Evolutionary conservation across 805 yeast genomes (phyloP).

Genomic region (Kazachstania kunashirensis): DNA sequence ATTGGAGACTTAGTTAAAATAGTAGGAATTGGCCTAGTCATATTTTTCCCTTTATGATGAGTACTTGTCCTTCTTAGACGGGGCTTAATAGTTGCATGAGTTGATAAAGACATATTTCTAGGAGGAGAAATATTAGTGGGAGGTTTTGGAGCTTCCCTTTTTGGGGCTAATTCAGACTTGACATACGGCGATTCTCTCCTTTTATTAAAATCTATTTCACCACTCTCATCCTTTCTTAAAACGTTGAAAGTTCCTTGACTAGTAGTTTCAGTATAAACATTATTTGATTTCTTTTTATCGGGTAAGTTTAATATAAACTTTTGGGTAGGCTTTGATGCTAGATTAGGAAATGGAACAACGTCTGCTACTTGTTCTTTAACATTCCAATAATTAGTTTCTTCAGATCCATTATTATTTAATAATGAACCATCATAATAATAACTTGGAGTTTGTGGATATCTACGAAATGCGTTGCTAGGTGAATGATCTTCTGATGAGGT

Average conservation of each 20-base stretch:
- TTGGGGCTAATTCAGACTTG: slow-evolving; percentile 51
- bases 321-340: slow-evolving; percentile 4
- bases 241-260: slow-evolving; percentile 49
- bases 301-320: slow-evolving; percentile 4
- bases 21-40: slow-evolving; percentile 14
- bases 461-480: slow-evolving; percentile 13
- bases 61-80: slow-evolving; percentile 12
- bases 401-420: slow-evolving; percentile 6
- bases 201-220: slow-evolving; percentile 75
- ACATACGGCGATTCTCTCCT: slow-evolving; percentile 67
- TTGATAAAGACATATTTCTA: slow-evolving; percentile 10
- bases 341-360: slow-evolving; percentile 9
- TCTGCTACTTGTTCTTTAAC: slow-evolving; percentile 17
- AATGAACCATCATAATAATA: slow-evolving; percentile 21
- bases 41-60: slow-evolving; percentile 5
- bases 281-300: background rate
- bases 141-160: slow-evolving; percentile 64
- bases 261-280: slow-evolving; percentile 7
- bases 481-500: slow-evolving; percentile 25
- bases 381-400: slow-evolving; percentile 25
- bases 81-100: slow-evolving; percentile 10
- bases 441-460: slow-evolving; percentile 29
- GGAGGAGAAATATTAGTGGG: slow-evolving; percentile 33
- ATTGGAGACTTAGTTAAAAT: slow-evolving; percentile 6
- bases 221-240: slow-evolving; percentile 49